A percentile compares a stretch with the other conserved stretches of the same genome.
Evolutionary conservation across 2,329 filamentous ascomycete genomes (phyloP).

Genomic region (Calycina herbarum): DNA sequence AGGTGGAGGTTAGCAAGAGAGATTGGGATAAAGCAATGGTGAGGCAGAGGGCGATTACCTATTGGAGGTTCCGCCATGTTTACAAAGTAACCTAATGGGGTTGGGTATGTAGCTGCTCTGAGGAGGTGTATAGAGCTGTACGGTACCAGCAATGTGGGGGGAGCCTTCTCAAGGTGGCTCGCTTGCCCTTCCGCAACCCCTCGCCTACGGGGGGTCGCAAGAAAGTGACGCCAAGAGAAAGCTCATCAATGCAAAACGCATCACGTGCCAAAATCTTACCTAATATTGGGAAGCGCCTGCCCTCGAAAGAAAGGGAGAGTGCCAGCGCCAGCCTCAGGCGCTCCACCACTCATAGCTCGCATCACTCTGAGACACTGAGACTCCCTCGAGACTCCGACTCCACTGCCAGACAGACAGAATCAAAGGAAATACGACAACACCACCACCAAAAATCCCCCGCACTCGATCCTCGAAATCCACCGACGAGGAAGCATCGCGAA

Average conservation of each 20-base stretch:
- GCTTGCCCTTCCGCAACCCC: not conserved
- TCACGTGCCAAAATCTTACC: not conserved
- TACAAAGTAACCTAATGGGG: conserved; percentile 14
- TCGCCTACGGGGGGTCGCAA: conserved; percentile 1
- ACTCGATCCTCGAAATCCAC: not conserved
- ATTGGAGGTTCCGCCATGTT: conserved; percentile 41
- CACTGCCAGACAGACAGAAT: not conserved
- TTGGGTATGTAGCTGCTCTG: not conserved
- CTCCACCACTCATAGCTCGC: conserved; percentile 1
- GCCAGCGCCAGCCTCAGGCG: not conserved
- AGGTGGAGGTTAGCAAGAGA: conserved; percentile 14
- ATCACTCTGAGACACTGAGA: conserved; percentile 1
- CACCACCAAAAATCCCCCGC: conserved; percentile 5
- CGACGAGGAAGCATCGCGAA: not conserved
- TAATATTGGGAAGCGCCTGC: not conserved
- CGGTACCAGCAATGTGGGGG: not conserved
- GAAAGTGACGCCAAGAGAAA: not conserved
- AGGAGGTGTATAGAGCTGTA: not conserved
- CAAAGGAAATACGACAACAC: conserved; percentile 7
- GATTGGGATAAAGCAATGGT: not conserved
- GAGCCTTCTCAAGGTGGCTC: conserved; percentile 4
- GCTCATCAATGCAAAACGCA: not conserved
- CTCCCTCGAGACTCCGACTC: not conserved
- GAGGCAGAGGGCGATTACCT: conserved; percentile 28
- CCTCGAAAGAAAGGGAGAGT: not conserved